phyloP scores from a whole-genome alignment of 768 basidiomycete species.

The Pluteus cervinus region DNA sequence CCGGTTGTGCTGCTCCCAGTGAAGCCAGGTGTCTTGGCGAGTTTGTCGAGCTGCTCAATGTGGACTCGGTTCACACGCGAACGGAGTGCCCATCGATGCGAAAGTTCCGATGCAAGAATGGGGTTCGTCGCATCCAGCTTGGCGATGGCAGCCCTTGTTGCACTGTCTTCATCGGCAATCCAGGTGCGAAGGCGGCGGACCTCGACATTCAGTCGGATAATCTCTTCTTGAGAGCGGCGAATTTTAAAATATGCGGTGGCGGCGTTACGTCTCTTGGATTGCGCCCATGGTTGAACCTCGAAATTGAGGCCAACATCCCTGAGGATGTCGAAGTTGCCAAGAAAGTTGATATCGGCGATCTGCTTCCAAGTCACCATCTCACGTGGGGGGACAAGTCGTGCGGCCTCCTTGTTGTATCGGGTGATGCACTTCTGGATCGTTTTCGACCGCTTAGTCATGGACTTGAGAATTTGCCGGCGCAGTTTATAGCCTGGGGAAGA shows the following conservation, averaged over 20 bases:
- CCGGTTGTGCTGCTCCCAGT: too few species aligned
- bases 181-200: slow-evolving; percentile 7
- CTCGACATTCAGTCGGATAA: slow-evolving; percentile 12
- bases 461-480: slow-evolving; percentile 5
- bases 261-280: not conserved
- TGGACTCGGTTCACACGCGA: slow-evolving; percentile 5
- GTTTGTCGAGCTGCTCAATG: slow-evolving; percentile 1
- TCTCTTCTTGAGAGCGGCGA: slow-evolving; percentile 11
- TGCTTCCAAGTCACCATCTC: slow-evolving; percentile 6
- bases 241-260: slow-evolving; percentile 7
- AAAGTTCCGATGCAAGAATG: slow-evolving; percentile 5
- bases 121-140: not conserved
- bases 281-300: not conserved
- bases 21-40: not conserved
- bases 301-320: slow-evolving; percentile 1
- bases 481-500: slow-evolving; percentile 1
- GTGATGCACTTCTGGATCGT: slow-evolving; percentile 3
- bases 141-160: not conserved
- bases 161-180: slow-evolving; percentile 8
- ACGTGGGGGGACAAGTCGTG: not conserved
- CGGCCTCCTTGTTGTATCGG: slow-evolving; percentile 2
- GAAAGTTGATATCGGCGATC: slow-evolving; percentile 9
- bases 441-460: slow-evolving; percentile 5
- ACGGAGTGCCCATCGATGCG: slow-evolving; percentile 1
- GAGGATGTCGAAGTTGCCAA: slow-evolving; percentile 11